Evolutionary conservation across 371 early-diverging fungal species (phyloP).

Genomic region (Mucor sp.): DNA sequence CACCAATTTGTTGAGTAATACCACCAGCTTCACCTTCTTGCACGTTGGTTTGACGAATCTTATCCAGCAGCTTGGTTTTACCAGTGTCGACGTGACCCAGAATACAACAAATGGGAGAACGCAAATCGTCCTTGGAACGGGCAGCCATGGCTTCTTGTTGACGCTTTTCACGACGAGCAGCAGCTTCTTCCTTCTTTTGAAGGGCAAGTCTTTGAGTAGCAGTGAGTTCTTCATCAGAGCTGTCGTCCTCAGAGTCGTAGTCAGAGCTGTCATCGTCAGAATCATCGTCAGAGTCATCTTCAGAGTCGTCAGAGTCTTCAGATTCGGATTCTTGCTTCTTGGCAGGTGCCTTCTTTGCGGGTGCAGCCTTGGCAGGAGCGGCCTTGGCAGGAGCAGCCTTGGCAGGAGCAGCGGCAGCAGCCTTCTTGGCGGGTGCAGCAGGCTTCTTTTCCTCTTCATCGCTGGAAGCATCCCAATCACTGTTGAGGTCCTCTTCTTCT

Average conservation of each 20-base stretch:
- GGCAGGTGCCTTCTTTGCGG: constrained; percentile 27
- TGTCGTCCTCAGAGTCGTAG: constrained; percentile 50
- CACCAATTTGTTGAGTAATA: constrained; percentile 99
- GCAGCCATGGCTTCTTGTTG: constrained; percentile 82
- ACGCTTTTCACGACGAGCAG: constrained; percentile 74
- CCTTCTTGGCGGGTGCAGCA: constrained; percentile 26
- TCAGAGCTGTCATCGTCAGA: constrained; percentile 47
- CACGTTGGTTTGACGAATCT: constrained; percentile 99
- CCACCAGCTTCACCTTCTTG: constrained; percentile 99
- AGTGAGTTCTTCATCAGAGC: constrained; percentile 66
- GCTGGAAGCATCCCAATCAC: constrained; percentile 70
- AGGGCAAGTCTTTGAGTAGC: constrained; percentile 62
- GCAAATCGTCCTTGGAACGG: constrained; percentile 86
- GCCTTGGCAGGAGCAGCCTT: constrained; percentile 27
- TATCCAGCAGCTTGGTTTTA: constrained; percentile 99
- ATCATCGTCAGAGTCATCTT: constrained; percentile 17
- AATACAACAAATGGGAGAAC: constrained; percentile 99
- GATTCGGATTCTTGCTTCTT: constrained; percentile 37
- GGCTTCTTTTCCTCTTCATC: constrained; percentile 51
- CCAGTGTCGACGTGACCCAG: constrained; percentile 99
- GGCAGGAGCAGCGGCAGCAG: constrained; percentile 24
- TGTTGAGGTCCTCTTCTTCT: constrained; percentile 48
- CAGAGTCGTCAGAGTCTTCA: constrained; percentile 18
- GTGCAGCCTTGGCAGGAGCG: constrained; percentile 29
- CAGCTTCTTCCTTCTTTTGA: constrained; percentile 81